A percentile compares a stretch with the other conserved stretches of the same genome.
Evolutionary conservation across 306 rosid species (phyloP).

Genomic region (Trichosanthes cucumerina): DNA sequence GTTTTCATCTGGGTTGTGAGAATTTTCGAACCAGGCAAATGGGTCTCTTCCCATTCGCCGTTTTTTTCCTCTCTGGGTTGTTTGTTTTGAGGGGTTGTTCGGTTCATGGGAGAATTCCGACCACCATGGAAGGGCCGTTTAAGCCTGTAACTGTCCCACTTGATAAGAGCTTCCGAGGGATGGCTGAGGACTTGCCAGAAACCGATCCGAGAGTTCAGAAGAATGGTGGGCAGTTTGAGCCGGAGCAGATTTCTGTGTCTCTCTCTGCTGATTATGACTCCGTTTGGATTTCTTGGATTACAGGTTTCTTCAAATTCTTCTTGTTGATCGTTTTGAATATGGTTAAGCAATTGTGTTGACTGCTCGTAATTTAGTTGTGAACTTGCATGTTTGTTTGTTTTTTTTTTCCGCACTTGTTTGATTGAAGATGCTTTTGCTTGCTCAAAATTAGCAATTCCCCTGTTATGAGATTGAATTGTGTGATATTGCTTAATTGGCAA

Average conservation of each 20-base stretch:
- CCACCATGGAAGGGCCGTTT: constrained; percentile 75
- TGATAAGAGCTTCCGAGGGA: constrained; percentile 53
- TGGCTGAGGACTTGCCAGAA: constrained; percentile 58
- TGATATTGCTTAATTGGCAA: background rate
- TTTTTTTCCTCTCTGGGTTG: constrained; percentile 2
- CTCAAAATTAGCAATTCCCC: background rate
- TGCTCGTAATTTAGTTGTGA: background rate
- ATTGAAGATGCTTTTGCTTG: background rate
- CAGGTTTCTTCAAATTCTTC: constrained; percentile 30
- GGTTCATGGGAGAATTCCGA: constrained; percentile 36
- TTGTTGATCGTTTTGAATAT: background rate
- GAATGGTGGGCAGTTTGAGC: constrained; percentile 37
- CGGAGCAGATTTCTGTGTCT: constrained; percentile 77
- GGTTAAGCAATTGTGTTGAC: background rate
- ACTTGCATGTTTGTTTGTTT: background rate
- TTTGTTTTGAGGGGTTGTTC: constrained; percentile 11
- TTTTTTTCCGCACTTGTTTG: background rate
- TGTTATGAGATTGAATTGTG: background rate
- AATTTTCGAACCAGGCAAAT: constrained; percentile 18
- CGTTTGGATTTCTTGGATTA: constrained; percentile 86
- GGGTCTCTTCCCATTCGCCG: constrained; percentile 19
- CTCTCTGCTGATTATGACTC: constrained; percentile 53
- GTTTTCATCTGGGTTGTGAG: background rate
- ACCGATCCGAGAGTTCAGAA: constrained; percentile 59
- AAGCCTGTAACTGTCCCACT: constrained; percentile 73